Evolutionary conservation across 2,329 filamentous ascomycete species (phyloP).

Genomic region (Curvularia spicifera): DNA sequence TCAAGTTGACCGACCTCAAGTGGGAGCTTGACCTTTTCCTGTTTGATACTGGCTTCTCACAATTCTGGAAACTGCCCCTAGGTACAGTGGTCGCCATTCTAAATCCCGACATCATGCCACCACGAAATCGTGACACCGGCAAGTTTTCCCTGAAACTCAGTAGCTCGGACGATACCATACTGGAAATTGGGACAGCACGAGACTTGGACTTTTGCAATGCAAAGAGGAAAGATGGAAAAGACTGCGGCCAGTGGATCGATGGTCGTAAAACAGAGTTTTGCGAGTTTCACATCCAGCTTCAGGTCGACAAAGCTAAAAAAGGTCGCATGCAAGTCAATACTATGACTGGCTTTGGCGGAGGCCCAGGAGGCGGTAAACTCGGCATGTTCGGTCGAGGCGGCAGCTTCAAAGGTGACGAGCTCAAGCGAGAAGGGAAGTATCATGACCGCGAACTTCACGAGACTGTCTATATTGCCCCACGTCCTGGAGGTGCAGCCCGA

Average conservation of each 20-base stretch:
- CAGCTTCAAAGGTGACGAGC: slow-evolving; percentile 34
- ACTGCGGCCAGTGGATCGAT: slow-evolving; percentile 86
- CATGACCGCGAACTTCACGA: slow-evolving; percentile 66
- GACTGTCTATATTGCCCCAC: slow-evolving; percentile 53
- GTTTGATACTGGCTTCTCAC: slow-evolving; percentile 87
- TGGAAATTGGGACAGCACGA: slow-evolving; percentile 84
- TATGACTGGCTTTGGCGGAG: slow-evolving; percentile 60
- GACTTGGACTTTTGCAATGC: slow-evolving; percentile 90
- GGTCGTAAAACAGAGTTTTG: slow-evolving; percentile 86
- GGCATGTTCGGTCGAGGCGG: slow-evolving; percentile 42
- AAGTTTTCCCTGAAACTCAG: slow-evolving; percentile 85
- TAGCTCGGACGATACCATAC: slow-evolving; percentile 83
- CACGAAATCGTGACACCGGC: slow-evolving; percentile 78
- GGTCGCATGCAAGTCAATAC: slow-evolving; percentile 80
- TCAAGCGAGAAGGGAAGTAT: slow-evolving; percentile 47
- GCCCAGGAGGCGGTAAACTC: slow-evolving; percentile 36
- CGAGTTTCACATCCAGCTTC: slow-evolving; percentile 87
- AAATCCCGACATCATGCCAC: slow-evolving; percentile 90
- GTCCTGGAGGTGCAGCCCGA: slow-evolving; percentile 60
- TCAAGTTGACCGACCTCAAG: slow-evolving; percentile 85
- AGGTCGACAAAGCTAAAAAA: slow-evolving; percentile 72
- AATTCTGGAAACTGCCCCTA: slow-evolving; percentile 90
- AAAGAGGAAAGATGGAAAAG: slow-evolving; percentile 80
- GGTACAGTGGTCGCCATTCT: slow-evolving; percentile 93
- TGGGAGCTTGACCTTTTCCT: slow-evolving; percentile 92